Conservation (phyloP, 2,329 filamentous ascomycete species). For the Aspergillus quadrilineatus region DNA sequence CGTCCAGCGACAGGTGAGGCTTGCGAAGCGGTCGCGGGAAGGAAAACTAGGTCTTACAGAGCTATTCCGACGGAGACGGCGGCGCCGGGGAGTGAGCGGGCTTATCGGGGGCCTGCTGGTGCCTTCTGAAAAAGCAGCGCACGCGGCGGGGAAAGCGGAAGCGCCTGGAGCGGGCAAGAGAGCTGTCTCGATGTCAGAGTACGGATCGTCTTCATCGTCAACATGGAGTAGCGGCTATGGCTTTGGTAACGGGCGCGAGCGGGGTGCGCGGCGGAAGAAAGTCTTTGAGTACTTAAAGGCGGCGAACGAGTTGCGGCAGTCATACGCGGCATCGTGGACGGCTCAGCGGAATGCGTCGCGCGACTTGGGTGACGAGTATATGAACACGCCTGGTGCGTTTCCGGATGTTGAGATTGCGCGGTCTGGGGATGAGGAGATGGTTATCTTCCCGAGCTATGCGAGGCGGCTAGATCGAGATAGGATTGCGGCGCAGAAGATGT, state of each 20-base stretch:
- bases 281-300: constrained; percentile 71
- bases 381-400: constrained; percentile 69
- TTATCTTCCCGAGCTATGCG: constrained; percentile 92
- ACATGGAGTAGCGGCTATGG: constrained; percentile 16
- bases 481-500: constrained; percentile 28
- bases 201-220: constrained; percentile 26
- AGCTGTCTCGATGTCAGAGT: constrained; percentile 26
- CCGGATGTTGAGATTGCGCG: constrained; percentile 79
- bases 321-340: constrained; percentile 59
- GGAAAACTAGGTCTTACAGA: constrained; percentile 25
- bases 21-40: constrained; percentile 46
- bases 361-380: constrained; percentile 47
- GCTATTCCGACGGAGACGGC: constrained; percentile 26
- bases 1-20: constrained; percentile 61
- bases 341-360: constrained; percentile 44
- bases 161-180: constrained; percentile 8
- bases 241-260: constrained; percentile 44
- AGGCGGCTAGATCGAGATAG: constrained; percentile 63
- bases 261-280: constrained; percentile 73
- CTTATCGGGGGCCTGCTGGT: constrained; percentile 9
- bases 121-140: constrained; percentile 17
- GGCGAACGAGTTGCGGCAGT: constrained; percentile 69
- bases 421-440: constrained; percentile 84
- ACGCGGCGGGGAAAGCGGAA: constrained; percentile 17
- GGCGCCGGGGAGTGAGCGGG: constrained; percentile 18